Evolutionary conservation across 2,329 filamentous ascomycete species (phyloP).

Genomic region (Seiridium unicorne): DNA sequence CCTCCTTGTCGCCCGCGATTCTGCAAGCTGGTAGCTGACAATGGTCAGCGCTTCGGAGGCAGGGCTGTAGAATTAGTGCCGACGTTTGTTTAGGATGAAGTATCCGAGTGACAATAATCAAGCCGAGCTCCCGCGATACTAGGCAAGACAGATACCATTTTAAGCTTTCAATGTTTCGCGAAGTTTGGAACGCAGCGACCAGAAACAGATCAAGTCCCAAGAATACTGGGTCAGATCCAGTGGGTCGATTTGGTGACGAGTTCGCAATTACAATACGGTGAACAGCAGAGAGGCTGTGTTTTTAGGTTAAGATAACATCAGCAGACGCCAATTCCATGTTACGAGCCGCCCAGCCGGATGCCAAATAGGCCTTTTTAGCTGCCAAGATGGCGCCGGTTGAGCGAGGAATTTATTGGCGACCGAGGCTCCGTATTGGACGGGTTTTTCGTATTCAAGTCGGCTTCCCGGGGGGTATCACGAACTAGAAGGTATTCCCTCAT

Average conservation of each 20-base stretch:
- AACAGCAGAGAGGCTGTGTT: constrained; percentile 2
- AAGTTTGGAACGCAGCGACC: neutral
- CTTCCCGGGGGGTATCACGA: neutral
- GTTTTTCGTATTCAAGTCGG: neutral
- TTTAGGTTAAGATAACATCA: neutral
- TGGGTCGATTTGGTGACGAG: constrained; percentile 4
- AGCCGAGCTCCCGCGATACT: constrained; percentile 1
- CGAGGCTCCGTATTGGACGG: neutral
- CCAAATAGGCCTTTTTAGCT: neutral
- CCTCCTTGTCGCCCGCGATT: neutral
- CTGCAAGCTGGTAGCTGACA: neutral
- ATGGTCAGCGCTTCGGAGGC: neutral
- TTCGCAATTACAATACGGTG: constrained; percentile 9
- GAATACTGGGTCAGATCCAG: constrained; percentile 1
- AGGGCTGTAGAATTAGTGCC: neutral
- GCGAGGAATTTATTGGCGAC: neutral
- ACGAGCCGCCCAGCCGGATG: neutral
- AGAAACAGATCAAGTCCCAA: constrained; percentile 2
- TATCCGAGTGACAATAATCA: neutral
- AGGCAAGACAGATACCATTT: neutral
- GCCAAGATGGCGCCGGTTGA: neutral
- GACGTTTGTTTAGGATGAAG: neutral
- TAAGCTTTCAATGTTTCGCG: constrained; percentile 3
- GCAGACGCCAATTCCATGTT: neutral
- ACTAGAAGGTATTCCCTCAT: neutral